These are phyloP conservation scores for Elongisporangium prolatum DNA, from an alignment of 352 stramenopile genomes.

Conservation along the genomic window DNA sequence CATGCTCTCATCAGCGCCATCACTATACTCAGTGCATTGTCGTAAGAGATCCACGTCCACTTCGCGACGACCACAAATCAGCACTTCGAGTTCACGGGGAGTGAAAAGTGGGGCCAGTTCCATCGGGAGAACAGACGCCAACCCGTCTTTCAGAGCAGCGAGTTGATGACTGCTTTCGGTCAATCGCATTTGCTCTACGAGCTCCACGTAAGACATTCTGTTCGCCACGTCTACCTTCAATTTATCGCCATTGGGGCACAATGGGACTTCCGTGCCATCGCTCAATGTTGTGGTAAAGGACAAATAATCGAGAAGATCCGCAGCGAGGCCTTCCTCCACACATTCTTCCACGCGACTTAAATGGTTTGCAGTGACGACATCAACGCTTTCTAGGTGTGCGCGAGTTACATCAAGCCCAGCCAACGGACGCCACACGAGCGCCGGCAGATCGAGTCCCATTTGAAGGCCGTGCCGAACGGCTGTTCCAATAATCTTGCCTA, in stretches of 20 bases:
- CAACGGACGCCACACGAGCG: constrained; percentile 84
- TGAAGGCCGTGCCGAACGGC: constrained; percentile 94
- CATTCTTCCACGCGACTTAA: constrained; percentile 61
- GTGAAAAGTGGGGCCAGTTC: constrained; percentile 96
- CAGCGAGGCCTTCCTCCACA: constrained; percentile 17
- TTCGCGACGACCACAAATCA: constrained; percentile 95
- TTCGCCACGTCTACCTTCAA: constrained; percentile 63
- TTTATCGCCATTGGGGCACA: constrained; percentile 67
- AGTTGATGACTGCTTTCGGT: constrained; percentile 82
- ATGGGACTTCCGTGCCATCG: constrained; percentile 66
- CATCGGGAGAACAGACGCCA: constrained; percentile 94
- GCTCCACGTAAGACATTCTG: constrained; percentile 50
- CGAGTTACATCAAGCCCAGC: constrained; percentile 70
- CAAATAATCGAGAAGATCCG: constrained; percentile 66
- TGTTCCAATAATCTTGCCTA: constrained; percentile 96
- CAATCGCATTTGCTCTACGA: constrained; percentile 66
- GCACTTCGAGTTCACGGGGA: constrained; percentile 92
- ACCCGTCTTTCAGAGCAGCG: constrained; percentile 68
- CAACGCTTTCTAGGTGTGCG: constrained; percentile 75
- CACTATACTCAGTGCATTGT: constrained; percentile 96
- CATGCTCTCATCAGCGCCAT: constrained; percentile 89
- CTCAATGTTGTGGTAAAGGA: constrained; percentile 76
- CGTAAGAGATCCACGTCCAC: constrained; percentile 96
- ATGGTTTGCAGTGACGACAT: constrained; percentile 70
- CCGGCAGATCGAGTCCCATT: constrained; percentile 89